Percentiles rank a stretch among this genome's conserved stretches.
phyloP scores from a whole-genome alignment of 164 flowering plant species.

The Vitis labrusca region DNA sequence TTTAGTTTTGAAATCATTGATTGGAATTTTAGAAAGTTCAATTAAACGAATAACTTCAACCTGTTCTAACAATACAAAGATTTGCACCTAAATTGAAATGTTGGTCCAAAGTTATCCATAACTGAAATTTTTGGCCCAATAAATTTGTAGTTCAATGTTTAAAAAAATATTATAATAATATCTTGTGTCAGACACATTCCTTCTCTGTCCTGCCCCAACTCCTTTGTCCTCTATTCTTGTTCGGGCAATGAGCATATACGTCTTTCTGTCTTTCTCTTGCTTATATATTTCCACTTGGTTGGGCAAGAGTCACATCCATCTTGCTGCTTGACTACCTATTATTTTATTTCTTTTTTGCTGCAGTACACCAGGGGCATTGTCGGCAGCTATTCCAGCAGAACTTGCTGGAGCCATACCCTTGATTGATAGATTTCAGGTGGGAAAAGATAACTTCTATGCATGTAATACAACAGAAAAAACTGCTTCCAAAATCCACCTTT shows the following conservation, averaged over 20 bases:
- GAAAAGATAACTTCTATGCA: conserved; percentile 2
- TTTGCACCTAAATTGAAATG: too few relatives aligned
- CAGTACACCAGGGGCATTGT: conserved; percentile 74
- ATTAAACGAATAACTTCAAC: too few relatives aligned
- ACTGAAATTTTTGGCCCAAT: too few relatives aligned
- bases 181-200: too few relatives aligned
- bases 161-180: too few relatives aligned
- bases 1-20: too few relatives aligned
- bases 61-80: too few relatives aligned
- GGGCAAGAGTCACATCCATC: neutral
- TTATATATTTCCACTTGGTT: neutral
- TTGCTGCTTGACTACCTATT: neutral
- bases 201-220: too few relatives aligned
- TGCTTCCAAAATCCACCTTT: too few relatives aligned
- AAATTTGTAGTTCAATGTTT: too few relatives aligned
- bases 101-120: too few relatives aligned
- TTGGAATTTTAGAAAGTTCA: too few relatives aligned
- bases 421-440: conserved; percentile 90
- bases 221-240: neutral
- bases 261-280: neutral
- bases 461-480: neutral
- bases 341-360: conserved; percentile 12
- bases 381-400: conserved; percentile 74
- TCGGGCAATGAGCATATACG: neutral
- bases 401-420: conserved; percentile 92